A percentile compares a stretch with the other conserved stretches of the same genome.
Evolutionary conservation across 2,329 filamentous ascomycete genomes (phyloP).

Genomic region (Teratosphaeria destructans): DNA sequence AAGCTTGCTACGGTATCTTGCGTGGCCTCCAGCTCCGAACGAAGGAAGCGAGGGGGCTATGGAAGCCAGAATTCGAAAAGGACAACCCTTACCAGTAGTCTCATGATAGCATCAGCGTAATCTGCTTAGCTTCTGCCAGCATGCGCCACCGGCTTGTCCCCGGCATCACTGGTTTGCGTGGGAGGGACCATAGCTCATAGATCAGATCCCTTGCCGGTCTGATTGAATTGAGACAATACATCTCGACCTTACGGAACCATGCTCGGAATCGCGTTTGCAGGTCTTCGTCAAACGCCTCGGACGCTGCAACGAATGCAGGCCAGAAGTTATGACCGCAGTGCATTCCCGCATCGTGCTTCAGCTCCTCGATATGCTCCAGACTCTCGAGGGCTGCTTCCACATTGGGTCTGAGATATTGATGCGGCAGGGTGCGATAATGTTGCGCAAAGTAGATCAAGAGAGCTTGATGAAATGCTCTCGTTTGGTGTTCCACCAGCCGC

Average conservation of each 20-base stretch:
- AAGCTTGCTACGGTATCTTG: neutral
- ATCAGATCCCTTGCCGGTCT: neutral
- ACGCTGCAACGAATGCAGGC: neutral
- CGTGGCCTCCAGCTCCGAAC: neutral
- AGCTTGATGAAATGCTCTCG: neutral
- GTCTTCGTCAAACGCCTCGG: neutral
- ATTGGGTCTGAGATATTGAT: neutral
- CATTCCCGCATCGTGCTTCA: neutral
- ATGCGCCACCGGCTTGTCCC: neutral
- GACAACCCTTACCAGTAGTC: neutral
- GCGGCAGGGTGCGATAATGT: neutral
- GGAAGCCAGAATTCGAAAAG: neutral
- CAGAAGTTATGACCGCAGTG: neutral
- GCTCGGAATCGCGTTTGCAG: neutral
- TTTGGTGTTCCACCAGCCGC: neutral
- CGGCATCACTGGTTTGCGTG: neutral
- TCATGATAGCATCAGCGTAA: neutral
- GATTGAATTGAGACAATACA: neutral
- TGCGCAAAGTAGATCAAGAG: neutral
- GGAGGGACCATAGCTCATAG: neutral
- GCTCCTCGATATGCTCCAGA: neutral
- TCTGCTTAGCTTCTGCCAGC: neutral
- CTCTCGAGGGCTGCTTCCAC: neutral
- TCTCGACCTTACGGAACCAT: neutral
- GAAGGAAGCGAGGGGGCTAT: neutral